Base-by-base conservation (phyloP, 2,329 filamentous ascomycete genomes). In the Aspergillus neoniger region DNA sequence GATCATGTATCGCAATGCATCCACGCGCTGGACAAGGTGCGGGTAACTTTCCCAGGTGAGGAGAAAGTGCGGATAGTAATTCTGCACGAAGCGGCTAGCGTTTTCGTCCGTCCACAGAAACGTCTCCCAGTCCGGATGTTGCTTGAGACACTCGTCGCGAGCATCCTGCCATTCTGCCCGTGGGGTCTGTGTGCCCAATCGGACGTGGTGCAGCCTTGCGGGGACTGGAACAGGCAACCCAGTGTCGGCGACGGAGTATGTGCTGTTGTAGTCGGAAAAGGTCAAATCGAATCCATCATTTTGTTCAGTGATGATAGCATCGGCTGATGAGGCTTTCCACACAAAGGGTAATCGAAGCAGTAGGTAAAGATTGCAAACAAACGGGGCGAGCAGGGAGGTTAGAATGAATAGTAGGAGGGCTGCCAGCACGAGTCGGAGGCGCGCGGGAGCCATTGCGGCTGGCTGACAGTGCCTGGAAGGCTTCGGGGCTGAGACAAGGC, bases 1-100 rank as follows among this genome's bases (percentile, higher is more conserved):
- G 3, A 68, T 54, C 67, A 69, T 68, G 44, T 68, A 69, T 17
- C 66, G 67, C 43, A 69, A 55, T 6, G 66, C 66, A 54, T 69
- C 66, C 6, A 69, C 66, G n/a, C 62, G 61, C 51, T 69, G 64
- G 2, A 69, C 66, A 3, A 65, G 59, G 32, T 64, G 63, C 5
- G 62, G 61, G 38, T 69, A 69, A 25, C 39, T 48, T 14, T 63
- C 47, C 67, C 66, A 69, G 55, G 63, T 67, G 2, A 55, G 21
- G 2, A 52, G 52, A n/a, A 67, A 28, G 32, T 68, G 57, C 6
- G 65, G 61, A 25, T 64, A 69, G 5, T 66, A 50, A 5, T 63
- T 61, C 3, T 43, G 57, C 5, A 69, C 63, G 28, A 69, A 61
- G 21, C 49, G 52, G 23, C 38, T 50, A 14, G 67, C 63, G 0